phyloP scores from a whole-genome alignment of 2,329 filamentous ascomycete genomes.

The Cyphellophora attinorum region DNA sequence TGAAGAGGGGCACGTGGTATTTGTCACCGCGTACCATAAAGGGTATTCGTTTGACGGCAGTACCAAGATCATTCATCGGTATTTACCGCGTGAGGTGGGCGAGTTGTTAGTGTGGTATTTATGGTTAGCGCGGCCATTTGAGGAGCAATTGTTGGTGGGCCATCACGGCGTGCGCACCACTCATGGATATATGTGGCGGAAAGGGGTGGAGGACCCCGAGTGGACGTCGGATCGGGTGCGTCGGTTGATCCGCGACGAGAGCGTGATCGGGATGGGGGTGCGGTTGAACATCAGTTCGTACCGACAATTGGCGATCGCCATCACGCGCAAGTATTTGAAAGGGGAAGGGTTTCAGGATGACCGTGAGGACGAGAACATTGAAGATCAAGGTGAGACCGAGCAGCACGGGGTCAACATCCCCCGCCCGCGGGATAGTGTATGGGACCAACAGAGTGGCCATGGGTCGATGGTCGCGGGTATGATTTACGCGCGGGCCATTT shows the following conservation, averaged over 20 bases:
- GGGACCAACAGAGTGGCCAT: background rate
- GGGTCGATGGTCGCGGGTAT: background rate
- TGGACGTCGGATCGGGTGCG: background rate
- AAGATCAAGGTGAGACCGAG: background rate
- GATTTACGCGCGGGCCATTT: background rate
- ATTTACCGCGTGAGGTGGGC: background rate
- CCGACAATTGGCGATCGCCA: background rate
- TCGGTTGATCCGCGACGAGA: background rate
- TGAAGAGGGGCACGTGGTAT: background rate
- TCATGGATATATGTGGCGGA: background rate
- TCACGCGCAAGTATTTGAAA: background rate
- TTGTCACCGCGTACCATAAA: background rate
- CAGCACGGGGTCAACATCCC: too few species aligned
- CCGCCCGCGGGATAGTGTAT: background rate
- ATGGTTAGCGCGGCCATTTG: background rate
- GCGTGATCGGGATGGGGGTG: background rate
- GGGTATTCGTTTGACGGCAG: background rate
- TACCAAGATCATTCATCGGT: background rate
- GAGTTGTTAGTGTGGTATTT: background rate
- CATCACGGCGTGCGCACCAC: background rate
- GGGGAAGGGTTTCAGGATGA: too few species aligned
- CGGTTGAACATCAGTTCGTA: background rate
- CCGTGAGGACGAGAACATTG: background rate
- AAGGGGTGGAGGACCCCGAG: background rate
- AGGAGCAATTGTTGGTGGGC: background rate